Evolutionary conservation across 116 monocot genomes (phyloP), one percentile per base, ranked within the genome.

Genomic region (Trichopus zeylanicus): DNA sequence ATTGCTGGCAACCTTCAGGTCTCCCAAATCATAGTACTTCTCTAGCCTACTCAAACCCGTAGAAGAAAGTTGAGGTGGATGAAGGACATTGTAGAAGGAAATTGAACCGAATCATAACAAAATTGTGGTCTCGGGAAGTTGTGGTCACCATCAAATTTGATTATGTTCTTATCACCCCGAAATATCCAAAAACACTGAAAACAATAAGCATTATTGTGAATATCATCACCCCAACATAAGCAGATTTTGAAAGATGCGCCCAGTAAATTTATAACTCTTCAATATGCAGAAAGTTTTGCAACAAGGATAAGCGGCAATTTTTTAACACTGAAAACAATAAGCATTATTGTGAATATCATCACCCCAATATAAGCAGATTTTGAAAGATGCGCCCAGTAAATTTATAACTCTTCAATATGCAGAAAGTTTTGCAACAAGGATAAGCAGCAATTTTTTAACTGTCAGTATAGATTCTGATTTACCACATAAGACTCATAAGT

Each of bases 131-230:
- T 84, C 13, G 92, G 85, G 13, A 92, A 91, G 48, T 98, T 98
- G 64, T 98, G 98, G 61, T 98, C 85, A 26, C 98, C 98, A 29
- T 82, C 92, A 88, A 98, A 98, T 74, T 85, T 98, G 57, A 98
- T 91, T 35, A 91, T 80, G 67, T 88, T 98, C 61, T 85, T 98
- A 70, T 91, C 98, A 22, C 98, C 98, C 98, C 91, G 80, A 26
- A 37, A 65, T 54, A 12, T 33, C 20, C 9, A 62, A 31, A 19
- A 16, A 21, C 21, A 31, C 29, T 18, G n/a, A 15, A 42, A 42
- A 42, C 42, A 42, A 42, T 42, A 42, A 42, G 3, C 13, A 42
- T 15, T 16, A n/a, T 13, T 42, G 13, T 16, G 13, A 13, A n/a
- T 42, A 42, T 42, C 13, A n/a, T 16, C 42, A 42, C 32, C 8